Percentiles rank a stretch among this genome's conserved stretches.
Evolutionary conservation across 2,329 filamentous ascomycete species (phyloP).

Genomic region (Sclerotinia borealis): DNA sequence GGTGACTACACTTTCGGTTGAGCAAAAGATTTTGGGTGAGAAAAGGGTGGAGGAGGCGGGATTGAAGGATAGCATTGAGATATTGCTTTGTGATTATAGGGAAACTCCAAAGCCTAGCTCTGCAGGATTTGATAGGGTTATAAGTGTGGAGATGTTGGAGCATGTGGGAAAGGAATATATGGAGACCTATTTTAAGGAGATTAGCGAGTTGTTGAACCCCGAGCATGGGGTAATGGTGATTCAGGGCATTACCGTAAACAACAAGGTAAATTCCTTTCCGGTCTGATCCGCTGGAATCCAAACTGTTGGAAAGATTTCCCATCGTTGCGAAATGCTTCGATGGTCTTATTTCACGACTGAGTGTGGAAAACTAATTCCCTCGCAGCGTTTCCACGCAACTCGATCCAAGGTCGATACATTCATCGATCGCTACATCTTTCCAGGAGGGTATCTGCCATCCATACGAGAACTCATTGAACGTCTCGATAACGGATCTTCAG

Average conservation of each 20-base stretch:
- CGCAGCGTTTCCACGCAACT: conserved; percentile 13
- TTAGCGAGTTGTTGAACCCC: conserved; percentile 56
- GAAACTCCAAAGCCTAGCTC: conserved; percentile 43
- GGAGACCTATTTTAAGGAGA: conserved; percentile 55
- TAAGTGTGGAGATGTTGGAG: conserved; percentile 71
- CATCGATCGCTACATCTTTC: conserved; percentile 69
- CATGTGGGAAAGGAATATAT: conserved; percentile 62
- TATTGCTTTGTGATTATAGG: conserved; percentile 61
- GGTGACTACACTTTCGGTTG: conserved; percentile 57
- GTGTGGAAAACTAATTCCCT: background rate
- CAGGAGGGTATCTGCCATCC: conserved; percentile 60
- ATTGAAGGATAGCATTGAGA: conserved; percentile 50
- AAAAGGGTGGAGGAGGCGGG: conserved; percentile 53
- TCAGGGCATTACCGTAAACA: conserved; percentile 64
- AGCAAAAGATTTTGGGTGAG: conserved; percentile 62
- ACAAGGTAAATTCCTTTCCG: background rate
- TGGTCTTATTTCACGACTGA: background rate
- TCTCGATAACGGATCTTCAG: conserved; percentile 51
- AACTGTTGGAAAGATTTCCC: background rate
- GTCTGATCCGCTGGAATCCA: too few species aligned
- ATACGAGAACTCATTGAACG: conserved; percentile 48
- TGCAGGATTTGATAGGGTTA: conserved; percentile 57
- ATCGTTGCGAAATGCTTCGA: background rate
- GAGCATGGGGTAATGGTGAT: conserved; percentile 59
- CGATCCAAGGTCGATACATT: conserved; percentile 37